Evolutionary conservation across 2,329 filamentous ascomycete genomes (phyloP), one percentile per base, ranked within the genome.

Genomic region (Exophiala xenobiotica): DNA sequence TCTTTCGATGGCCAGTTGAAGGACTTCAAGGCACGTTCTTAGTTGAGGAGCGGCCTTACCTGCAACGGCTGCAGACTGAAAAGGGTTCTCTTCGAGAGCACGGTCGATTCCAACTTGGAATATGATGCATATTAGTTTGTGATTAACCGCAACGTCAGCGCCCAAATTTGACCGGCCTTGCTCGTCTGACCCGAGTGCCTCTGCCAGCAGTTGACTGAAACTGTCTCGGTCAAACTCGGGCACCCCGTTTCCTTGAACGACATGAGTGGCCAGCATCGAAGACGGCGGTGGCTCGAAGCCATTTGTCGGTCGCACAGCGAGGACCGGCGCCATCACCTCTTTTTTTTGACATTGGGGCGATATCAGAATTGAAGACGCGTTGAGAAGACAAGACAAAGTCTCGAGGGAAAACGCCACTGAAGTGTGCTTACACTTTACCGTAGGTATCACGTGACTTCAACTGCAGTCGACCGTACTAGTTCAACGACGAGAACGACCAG

Each of bases 231-330:
- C 83, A 62, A 86, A 79, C 46, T 80, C 80, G 62, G 80, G 78
- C 46, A 80, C 78, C 38, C 79, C 81, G 56, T 77, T 79, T 45
- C 79, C 77, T 43, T 81, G 80, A 58, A 93, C 89, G 51, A 96
- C 83, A 68, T 95, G 88, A 9, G 89, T 89, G 46, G 91, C 90
- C 63, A 96, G 78, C 7, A 90, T 95, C 12, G 91, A 96, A 9
- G 90, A 87, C 31, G 83, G 82, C 47, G 74, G 74, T 22, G 60
- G 60, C 38, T 65, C 60, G 47, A 66, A 55, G 51, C 54, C 56
- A 56, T 60, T 59, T 5, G 48, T n/a, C 29, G 37, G 49, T 44
- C 56, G 51, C 41, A 37, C 51, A 47, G 27, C 41, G 48, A 42
- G 47, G 43, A 54, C 48, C 47, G 48, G 43, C 26, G 51, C 56